Percentiles rank a stretch among this genome's conserved stretches.
These are phyloP conservation scores for Arthrobotrys musiformis DNA, from an alignment of 2,329 filamentous ascomycete genomes.

Conservation along the genomic window DNA sequence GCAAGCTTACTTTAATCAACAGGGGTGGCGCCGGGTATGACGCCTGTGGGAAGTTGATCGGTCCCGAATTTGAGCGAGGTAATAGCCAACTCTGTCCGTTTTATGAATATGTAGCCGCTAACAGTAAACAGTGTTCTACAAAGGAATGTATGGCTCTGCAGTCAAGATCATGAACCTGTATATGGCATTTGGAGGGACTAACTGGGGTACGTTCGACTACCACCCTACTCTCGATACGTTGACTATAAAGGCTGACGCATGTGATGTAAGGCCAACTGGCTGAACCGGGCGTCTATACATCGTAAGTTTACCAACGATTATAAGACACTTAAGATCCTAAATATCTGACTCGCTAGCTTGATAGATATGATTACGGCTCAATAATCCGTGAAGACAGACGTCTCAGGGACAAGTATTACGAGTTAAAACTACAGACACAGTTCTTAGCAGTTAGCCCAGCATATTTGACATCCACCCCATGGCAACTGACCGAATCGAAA, in stretches of 20 bases:
- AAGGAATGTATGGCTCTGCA: constrained; percentile 75
- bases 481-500: constrained; percentile 37
- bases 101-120: background rate
- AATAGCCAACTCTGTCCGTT: background rate
- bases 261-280: constrained; percentile 26
- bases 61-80: constrained; percentile 75
- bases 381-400: constrained; percentile 76
- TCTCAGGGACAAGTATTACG: constrained; percentile 80
- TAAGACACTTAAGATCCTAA: constrained; percentile 28
- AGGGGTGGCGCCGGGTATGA: constrained; percentile 75
- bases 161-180: constrained; percentile 77
- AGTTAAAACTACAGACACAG: constrained; percentile 79
- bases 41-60: constrained; percentile 73
- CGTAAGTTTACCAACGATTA: constrained; percentile 13
- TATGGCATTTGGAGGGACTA: constrained; percentile 81
- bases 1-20: background rate
- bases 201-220: constrained; percentile 77
- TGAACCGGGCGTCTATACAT: constrained; percentile 50
- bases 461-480: constrained; percentile 72
- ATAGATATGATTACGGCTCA: constrained; percentile 70
- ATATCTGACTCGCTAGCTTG: constrained; percentile 10
- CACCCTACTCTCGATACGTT: background rate
- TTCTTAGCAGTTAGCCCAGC: constrained; percentile 78
- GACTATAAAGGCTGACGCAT: background rate
- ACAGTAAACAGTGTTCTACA: constrained; percentile 73